Percentiles rank a stretch among this genome's conserved stretches.
These are phyloP conservation scores for Closterium sp. DNA, from an alignment of 139 green algal genomes.

Conservation along the genomic window DNA sequence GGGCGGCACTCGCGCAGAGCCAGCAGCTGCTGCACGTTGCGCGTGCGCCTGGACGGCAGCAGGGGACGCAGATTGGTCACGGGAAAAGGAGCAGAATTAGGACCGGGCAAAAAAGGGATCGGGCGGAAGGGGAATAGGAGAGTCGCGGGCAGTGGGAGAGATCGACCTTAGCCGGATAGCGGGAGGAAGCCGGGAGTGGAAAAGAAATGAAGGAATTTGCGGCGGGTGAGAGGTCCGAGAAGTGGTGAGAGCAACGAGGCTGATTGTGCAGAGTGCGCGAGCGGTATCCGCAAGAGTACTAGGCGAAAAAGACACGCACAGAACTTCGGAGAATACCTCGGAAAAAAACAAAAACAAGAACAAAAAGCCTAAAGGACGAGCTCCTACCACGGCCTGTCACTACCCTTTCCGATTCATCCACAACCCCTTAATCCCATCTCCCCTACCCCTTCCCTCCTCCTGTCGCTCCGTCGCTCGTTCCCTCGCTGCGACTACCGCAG, in stretches of 20 bases:
- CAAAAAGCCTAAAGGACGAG: too few relatives aligned
- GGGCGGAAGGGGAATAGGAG: background rate
- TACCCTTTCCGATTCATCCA: background rate
- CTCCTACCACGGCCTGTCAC: background rate
- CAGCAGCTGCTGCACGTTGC: background rate
- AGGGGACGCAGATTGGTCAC: background rate
- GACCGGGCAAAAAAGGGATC: background rate
- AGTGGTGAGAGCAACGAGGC: background rate
- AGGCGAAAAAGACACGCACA: background rate
- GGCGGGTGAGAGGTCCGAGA: background rate
- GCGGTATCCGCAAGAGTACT: background rate
- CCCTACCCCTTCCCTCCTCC: background rate
- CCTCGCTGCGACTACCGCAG: background rate
- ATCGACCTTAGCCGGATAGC: background rate
- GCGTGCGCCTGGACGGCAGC: background rate
- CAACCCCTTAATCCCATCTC: background rate
- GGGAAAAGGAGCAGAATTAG: background rate
- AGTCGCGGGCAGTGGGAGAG: background rate
- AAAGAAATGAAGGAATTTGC: background rate
- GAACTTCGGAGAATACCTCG: background rate
- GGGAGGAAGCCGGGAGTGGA: background rate
- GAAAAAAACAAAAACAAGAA: background rate
- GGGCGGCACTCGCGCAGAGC: background rate
- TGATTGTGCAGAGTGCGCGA: too few relatives aligned
- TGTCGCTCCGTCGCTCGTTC: background rate